Base-by-base conservation (phyloP, 306 rosid genomes). In the Cucurbita pepo region DNA sequence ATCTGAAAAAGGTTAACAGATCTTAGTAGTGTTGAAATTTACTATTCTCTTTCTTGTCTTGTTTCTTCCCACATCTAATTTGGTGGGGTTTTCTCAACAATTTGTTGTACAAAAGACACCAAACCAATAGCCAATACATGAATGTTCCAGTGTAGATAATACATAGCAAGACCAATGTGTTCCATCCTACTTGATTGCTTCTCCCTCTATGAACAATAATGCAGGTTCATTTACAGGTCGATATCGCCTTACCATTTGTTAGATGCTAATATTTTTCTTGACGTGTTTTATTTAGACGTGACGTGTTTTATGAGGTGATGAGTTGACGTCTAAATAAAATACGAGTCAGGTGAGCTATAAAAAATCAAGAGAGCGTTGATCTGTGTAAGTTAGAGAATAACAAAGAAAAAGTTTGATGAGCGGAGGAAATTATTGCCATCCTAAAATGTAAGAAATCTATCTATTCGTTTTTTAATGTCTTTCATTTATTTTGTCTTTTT, bases 31-130 rank as follows among this genome's bases (percentile, higher is more conserved):
- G 44, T 65, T 43, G 36, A 43, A 67, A 41, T 47, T 10, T 47
- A 67, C 13, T 67, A 48, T 44, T 67, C 52, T 22, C 25, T 45
- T 50, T 8, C 25, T 50, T 48, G 12, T 14, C 19, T 6, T 69
- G 1, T 44, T 48, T 69, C 15, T 48, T 8, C 21, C 72, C 41
- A 25, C 19, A 11, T 66, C 41, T 21, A 47, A 22, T 45, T 45
- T 22, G 55, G n/a, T 66, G 72, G 72, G 72, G 4, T 22, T 45
- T 6, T 48, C 53, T 13, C 53, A 12, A 45, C 38, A 21, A 66
- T 22, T 45, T 66, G 56, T 30, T 66, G 72, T 66, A 66, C 56
- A 69, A 69, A 69, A 69, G 45, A 69, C 41, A 30, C 73, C 22
- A 25, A 47, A 69, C 19, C 73, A 30, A 69, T 48, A 69, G 56